Percentiles rank a stretch among this genome's conserved stretches.
Evolutionary conservation across 2,329 filamentous ascomycete species (phyloP).

Genomic region (Fusarium transvaalense): DNA sequence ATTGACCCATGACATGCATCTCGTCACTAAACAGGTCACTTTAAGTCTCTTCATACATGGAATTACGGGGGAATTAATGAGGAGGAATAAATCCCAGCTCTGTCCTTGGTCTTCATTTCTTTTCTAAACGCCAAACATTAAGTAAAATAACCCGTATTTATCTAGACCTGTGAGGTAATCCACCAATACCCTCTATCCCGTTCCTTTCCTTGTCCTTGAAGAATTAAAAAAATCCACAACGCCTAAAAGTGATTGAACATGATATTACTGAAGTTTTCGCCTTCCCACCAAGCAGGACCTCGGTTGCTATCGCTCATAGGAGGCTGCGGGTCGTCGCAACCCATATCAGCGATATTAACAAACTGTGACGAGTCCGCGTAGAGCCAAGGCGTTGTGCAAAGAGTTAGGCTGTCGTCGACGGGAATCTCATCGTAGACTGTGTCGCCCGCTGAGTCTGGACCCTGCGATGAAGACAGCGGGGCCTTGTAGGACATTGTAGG

Average conservation of each 20-base stretch:
- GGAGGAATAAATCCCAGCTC: not conserved
- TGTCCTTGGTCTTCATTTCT: not conserved
- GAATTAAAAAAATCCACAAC: constrained; percentile 1
- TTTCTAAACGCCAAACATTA: constrained; percentile 13
- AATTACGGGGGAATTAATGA: constrained; percentile 12
- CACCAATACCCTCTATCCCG: not conserved
- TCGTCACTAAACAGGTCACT: constrained; percentile 3
- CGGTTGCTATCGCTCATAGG: constrained; percentile 38
- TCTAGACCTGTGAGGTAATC: constrained; percentile 13
- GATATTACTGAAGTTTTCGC: constrained; percentile 55
- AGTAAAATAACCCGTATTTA: constrained; percentile 13
- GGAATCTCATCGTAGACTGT: constrained; percentile 49
- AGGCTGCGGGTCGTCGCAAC: constrained; percentile 50
- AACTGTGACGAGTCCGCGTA: constrained; percentile 59
- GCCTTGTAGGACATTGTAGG: constrained; percentile 57
- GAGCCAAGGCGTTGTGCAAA: constrained; percentile 59
- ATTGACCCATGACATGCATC: not conserved
- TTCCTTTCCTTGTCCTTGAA: not conserved
- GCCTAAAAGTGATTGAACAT: constrained; percentile 56
- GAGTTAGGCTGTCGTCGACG: constrained; percentile 54
- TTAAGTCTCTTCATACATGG: constrained; percentile 13
- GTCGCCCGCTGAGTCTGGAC: constrained; percentile 42
- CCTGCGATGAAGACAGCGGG: constrained; percentile 39
- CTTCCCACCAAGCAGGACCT: constrained; percentile 57
- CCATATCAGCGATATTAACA: constrained; percentile 54